Percentiles rank a stretch among this genome's conserved stretches.
phyloP scores from a whole-genome alignment of 2,329 filamentous ascomycete genomes.

The Fusarium pseudocircinatum region DNA sequence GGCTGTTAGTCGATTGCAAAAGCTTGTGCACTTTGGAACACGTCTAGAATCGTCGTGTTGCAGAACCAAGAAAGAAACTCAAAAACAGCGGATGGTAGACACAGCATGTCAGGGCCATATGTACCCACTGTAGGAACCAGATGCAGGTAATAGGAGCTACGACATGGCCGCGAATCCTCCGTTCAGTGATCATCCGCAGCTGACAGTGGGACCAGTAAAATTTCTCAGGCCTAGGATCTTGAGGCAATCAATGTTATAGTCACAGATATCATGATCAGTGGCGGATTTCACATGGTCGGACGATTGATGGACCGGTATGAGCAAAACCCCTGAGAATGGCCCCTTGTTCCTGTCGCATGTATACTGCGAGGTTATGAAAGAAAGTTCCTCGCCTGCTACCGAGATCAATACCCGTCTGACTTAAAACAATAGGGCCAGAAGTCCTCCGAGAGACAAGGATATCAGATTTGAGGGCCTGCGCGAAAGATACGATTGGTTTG shows the following conservation, averaged over 20 bases:
- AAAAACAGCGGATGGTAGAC: background rate
- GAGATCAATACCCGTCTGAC: rapidly evolving
- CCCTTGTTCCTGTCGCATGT: background rate
- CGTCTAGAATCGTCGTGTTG: background rate
- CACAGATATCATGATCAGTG: background rate
- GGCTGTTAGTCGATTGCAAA: too few species aligned
- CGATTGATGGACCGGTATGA: background rate
- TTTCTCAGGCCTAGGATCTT: background rate
- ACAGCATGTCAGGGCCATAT: background rate
- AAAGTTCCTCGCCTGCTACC: background rate
- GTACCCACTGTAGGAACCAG: background rate
- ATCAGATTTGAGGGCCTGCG: background rate
- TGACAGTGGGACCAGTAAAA: background rate
- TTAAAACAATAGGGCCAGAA: background rate
- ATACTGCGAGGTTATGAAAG: background rate
- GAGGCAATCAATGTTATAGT: background rate
- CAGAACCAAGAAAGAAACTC: background rate
- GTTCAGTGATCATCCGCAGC: background rate
- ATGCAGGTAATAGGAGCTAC: background rate
- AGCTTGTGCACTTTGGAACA: too few species aligned
- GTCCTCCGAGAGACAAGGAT: background rate
- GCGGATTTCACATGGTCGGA: background rate
- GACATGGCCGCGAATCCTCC: background rate
- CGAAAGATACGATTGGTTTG: background rate
- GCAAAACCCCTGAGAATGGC: background rate